Base-by-base conservation (phyloP, 2,329 filamentous ascomycete species). In the Aspergillus flavus region DNA sequence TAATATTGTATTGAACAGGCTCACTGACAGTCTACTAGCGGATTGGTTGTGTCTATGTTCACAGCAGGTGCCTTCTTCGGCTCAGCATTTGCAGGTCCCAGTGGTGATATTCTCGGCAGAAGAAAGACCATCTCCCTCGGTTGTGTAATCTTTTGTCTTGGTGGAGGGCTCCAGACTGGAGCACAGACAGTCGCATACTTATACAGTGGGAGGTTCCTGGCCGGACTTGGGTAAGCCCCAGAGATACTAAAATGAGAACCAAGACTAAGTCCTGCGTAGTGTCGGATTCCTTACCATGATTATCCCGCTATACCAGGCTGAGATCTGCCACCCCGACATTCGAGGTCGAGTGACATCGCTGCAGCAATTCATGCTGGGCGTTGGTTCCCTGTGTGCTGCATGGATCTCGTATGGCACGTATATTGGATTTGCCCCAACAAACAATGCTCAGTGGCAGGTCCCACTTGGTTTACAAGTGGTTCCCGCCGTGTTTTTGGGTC, bases 321-420 rank as follows among this genome's bases (percentile, higher is more conserved):
- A 95, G 72, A 84, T 94, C 28, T 88, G 89, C 4, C 92, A 94
- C 73, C 92, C 92, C 1, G 85, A 84, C 62, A 94, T 94, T 71
- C 86, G 92, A 75, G 92, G 91, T 14, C 83, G 88, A 66, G 85
- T 95, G 36, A 93, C 91, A 0, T 86, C 87, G 34, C 81, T 94
- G 4, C 91, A 94, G 75, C 91, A 94, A 71, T 93, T 94, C 73
- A 94, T 94, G 91, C 76, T 94, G 58, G 91, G 91, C 1, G 85
- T 94, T 32, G 92, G 92, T 61, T 82, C 90, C 19, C 84, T 95
- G 1, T 79, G 88, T 19, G 91, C 92, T 0, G 84, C 87, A 0
- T 93, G 91, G 91, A 87, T 91, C 55, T 88, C 87, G 0, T 94
- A 89, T 65, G 91, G 88, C 52, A 83, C 82, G 4, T 86, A 86